Evolutionary conservation across 2,329 filamentous ascomycete genomes (phyloP).

Genomic region (Xylaria arbuscula): DNA sequence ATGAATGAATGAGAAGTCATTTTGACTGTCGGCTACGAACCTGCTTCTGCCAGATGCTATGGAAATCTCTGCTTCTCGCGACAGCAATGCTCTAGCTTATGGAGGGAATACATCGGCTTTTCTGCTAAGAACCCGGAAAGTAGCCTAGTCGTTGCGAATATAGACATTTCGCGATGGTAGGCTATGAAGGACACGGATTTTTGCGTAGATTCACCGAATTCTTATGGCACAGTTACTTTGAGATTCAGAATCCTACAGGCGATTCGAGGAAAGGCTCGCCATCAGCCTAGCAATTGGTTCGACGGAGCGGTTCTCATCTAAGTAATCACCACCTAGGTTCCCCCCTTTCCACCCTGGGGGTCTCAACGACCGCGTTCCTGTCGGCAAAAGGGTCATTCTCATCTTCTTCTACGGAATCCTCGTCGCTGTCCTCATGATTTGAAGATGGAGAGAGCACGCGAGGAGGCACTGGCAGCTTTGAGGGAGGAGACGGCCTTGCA

Average conservation of each 20-base stretch:
- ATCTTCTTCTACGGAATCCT: constrained; percentile 74
- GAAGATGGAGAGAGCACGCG: constrained; percentile 57
- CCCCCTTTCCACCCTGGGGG: constrained; percentile 54
- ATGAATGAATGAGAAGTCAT: not conserved
- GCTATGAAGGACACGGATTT: not conserved
- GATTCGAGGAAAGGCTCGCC: not conserved
- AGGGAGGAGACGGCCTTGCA: constrained; percentile 58
- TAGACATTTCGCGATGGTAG: not conserved
- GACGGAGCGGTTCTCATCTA: not conserved
- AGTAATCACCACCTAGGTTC: constrained; percentile 51
- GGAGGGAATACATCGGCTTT: not conserved
- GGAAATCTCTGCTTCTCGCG: too few species aligned
- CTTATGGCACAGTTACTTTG: not conserved
- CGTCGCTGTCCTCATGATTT: constrained; percentile 66
- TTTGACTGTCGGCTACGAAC: not conserved
- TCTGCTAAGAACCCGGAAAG: not conserved
- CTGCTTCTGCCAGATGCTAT: not conserved
- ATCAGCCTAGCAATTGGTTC: constrained; percentile 1
- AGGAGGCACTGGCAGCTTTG: constrained; percentile 63
- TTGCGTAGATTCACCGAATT: not conserved
- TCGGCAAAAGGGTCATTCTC: constrained; percentile 92
- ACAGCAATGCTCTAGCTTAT: not conserved
- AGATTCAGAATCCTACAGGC: constrained; percentile 2
- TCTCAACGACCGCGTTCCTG: constrained; percentile 74
- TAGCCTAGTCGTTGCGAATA: not conserved